Evolutionary conservation across 768 basidiomycete genomes (phyloP).

Genomic region (Leccinellum albellum): DNA sequence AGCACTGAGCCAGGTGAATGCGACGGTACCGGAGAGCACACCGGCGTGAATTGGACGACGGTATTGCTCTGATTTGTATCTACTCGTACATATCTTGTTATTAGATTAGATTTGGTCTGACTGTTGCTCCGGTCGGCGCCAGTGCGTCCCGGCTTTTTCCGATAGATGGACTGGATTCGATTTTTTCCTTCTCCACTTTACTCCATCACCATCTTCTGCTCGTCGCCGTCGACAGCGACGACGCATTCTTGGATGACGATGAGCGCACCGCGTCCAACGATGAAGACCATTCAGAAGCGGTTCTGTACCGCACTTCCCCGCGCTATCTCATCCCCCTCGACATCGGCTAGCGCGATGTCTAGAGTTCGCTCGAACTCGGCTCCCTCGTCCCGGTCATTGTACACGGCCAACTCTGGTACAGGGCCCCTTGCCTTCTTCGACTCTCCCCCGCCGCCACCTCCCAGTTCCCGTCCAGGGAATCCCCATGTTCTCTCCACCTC

Average conservation of each 20-base stretch:
- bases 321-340: conserved; percentile 22
- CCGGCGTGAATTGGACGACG: neutral
- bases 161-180: neutral
- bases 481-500: conserved; percentile 38
- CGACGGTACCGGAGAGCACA: neutral
- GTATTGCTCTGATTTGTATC: conserved; percentile 15
- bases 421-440: conserved; percentile 41
- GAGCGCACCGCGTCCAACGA: conserved; percentile 38
- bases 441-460: conserved; percentile 35
- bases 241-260: conserved; percentile 17
- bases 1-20: conserved; percentile 64
- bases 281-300: conserved; percentile 52
- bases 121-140: neutral
- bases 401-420: conserved; percentile 33
- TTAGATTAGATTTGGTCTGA: neutral
- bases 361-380: conserved; percentile 44
- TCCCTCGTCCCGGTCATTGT: conserved; percentile 40
- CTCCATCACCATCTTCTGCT: neutral
- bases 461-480: conserved; percentile 39
- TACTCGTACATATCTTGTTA: neutral
- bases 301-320: conserved; percentile 44
- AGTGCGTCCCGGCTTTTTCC: conserved; percentile 19
- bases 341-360: conserved; percentile 31
- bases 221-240: conserved; percentile 15
- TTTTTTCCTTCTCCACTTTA: neutral